Evolutionary conservation across 2,329 filamentous ascomycete genomes (phyloP), one percentile per base, ranked within the genome.

Genomic region (Colletotrichum sp.): DNA sequence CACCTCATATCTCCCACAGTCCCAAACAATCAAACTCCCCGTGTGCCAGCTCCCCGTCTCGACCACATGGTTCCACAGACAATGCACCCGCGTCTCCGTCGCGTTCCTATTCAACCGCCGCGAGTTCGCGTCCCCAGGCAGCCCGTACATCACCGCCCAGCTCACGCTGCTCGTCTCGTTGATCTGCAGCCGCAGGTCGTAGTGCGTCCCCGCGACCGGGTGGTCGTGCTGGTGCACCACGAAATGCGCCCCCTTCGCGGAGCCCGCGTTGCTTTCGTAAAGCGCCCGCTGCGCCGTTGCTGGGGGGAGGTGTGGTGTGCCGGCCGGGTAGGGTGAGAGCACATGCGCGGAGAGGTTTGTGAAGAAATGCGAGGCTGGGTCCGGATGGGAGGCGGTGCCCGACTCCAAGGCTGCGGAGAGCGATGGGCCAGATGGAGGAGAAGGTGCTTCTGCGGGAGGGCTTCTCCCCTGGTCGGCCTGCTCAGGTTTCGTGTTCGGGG

Each of bases 151-250:
- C 78, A 93, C 87, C 1, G 91, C 90, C 88, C 88, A 95, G 75
- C 91, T 93, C 13, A 91, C 89, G 30, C 92, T 93, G 80, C 93
- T 94, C 1, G 90, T 89, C 73, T 89, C 87, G 34, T 93, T 95
- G 81, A 95, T 93, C 82, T 95, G 93, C 21, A 95, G 85, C 4
- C 93, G 88, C 24, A 95, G 86, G 82, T 95, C 93, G 85, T 95
- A 94, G 81, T 93, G 92, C 2, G 89, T 88, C 28, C 93, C 93
- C 12, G 93, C 92, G 59, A 94, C 82, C 2, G 93, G 93, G 81
- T 95, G 93, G 80, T 94, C 93, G 81, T 95, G 93, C 80, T 95
- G 93, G 81, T 95, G 93, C 49, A 95, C 88, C 68, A 95, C 90
- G 80, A 95, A 95, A 81, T 93, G 91, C 10, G 87, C 85, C 21